Evolutionary conservation across 345 rosid species (phyloP), one percentile per base, ranked within the genome.

Genomic region (Lagerstroemia speciosa): DNA sequence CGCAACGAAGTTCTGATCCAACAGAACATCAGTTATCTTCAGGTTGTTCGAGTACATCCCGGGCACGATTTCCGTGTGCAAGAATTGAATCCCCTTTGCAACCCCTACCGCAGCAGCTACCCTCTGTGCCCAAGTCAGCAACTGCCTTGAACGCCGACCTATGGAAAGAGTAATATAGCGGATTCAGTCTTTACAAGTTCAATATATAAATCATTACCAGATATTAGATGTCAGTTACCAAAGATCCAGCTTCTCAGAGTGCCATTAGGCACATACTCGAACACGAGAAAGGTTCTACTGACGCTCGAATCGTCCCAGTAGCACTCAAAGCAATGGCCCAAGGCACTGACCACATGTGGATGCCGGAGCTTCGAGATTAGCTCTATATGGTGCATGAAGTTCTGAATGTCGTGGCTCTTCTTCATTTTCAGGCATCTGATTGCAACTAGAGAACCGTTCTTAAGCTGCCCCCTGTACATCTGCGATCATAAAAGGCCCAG

Each of bases 311-410:
- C 96, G 69, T 91, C 96, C 73, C 90, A 83, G 83, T 94, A 94
- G 78, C 90, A 91, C 61, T 88, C 97, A 31, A 94, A 91, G 81
- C 97, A 88, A 74, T 94, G 97, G 33, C 99, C 99, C 14, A 94
- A 83, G 45, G 90, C 87, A 70, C 99, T 87, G 77, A 88, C 96
- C 48, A 94, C 83, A 78, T 91, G 93, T 41, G 87, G 84, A 76
- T 94, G 90, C 66, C 99, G 85, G 61, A 94, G 83, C 69, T 89
- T 94, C 19, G 97, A 84, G 8, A 88, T 89, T 57, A 88, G 83
- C 81, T 89, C 99, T 66, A 94, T 81, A 72, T 84, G 93, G 72
- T 89, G 91, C 92, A 88, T 86, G 74, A 87, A 83, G 78, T 81
- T 86, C 58, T 87, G 87, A 8, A 89, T 83, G 78, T 90, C 83